phyloP scores from a whole-genome alignment of 2,329 filamentous ascomycete genomes.

The Pseudogymnoascus verrucosus region DNA sequence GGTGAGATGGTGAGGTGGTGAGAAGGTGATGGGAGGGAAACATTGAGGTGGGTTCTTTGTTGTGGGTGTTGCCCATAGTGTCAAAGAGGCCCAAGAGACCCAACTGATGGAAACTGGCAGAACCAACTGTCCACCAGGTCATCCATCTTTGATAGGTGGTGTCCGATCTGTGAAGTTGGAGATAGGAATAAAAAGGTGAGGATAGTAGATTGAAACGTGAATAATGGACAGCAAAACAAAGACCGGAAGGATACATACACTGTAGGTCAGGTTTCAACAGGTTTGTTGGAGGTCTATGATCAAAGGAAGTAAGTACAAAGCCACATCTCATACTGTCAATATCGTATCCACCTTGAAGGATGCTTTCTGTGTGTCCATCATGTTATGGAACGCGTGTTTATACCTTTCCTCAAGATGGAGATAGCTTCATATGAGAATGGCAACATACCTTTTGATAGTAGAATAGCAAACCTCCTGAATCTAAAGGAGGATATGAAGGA shows the following conservation, averaged over 20 bases:
- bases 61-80: not conserved
- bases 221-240: not conserved
- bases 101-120: not conserved
- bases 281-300: not conserved
- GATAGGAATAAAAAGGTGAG: not conserved
- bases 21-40: not conserved
- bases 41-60: not conserved
- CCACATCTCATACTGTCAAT: not conserved
- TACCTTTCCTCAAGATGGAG: not conserved
- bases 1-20: not conserved
- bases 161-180: not conserved
- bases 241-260: not conserved
- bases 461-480: not conserved
- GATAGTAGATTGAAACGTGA: not conserved
- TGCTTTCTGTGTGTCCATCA: not conserved
- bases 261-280: not conserved
- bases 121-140: not conserved
- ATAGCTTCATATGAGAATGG: not conserved
- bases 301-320: constrained; percentile 2
- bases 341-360: not conserved
- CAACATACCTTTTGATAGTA: not conserved
- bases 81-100: not conserved
- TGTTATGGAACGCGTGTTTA: not conserved
- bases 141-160: not conserved
- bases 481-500: not conserved